A percentile compares a stretch with the other conserved stretches of the same genome.
These are phyloP conservation scores for Sclerotinia sclerotiorum DNA, from an alignment of 2,329 filamentous ascomycete species.

Conservation along the genomic window DNA sequence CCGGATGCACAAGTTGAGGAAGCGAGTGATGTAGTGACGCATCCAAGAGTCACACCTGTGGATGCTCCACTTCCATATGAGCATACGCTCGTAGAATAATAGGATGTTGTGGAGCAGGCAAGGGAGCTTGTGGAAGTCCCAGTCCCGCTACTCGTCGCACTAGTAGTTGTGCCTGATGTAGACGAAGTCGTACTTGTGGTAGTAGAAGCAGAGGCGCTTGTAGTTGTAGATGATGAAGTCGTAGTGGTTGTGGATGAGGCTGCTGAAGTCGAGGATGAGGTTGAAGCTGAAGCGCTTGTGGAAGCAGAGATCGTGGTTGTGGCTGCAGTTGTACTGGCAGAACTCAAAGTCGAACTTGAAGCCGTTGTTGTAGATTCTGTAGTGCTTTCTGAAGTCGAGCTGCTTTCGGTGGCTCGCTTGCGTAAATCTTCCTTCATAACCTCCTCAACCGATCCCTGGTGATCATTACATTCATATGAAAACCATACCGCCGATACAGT, in stretches of 20 bases:
- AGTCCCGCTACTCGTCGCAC: neutral
- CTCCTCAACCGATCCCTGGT: conserved; percentile 9
- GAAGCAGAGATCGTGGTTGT: neutral
- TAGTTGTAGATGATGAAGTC: neutral
- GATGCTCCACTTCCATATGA: conserved; percentile 22
- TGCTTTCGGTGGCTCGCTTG: conserved; percentile 24
- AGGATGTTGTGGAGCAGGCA: conserved; percentile 19
- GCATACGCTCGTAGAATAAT: conserved; percentile 15
- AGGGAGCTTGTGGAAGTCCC: neutral
- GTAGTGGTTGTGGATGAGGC: conserved; percentile 13
- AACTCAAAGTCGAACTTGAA: neutral
- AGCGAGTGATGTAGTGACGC: conserved; percentile 7
- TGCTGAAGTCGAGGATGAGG: conserved; percentile 2
- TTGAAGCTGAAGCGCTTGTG: conserved; percentile 3
- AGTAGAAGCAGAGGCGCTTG: neutral
- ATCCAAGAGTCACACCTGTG: conserved; percentile 18
- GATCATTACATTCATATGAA: conserved; percentile 27
- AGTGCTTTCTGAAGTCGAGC: neutral
- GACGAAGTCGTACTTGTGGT: conserved; percentile 12
- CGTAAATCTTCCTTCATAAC: conserved; percentile 28
- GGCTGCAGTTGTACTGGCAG: conserved; percentile 6
- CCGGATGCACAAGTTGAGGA: conserved; percentile 7
- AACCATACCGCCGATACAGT: conserved; percentile 30
- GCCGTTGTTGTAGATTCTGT: neutral
- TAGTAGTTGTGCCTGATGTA: conserved; percentile 5